Conservation (phyloP, 2,329 filamentous ascomycete genomes). For the Pseudogymnoascus sp. region DNA sequence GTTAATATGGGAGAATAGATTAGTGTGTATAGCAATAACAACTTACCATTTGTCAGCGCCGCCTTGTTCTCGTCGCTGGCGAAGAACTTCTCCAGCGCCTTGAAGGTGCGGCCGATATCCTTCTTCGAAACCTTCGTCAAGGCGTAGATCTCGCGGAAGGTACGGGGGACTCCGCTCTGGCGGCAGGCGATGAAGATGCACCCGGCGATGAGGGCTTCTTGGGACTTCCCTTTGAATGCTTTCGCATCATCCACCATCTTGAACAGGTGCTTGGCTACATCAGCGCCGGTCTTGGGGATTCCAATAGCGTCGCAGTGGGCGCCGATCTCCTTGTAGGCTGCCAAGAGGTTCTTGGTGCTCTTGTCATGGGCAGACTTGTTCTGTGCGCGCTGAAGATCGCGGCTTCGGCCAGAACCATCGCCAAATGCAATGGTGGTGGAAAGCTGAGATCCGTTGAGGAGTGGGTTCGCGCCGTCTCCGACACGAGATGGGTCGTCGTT, state of each 20-base stretch:
- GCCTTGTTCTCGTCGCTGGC: slow-evolving; percentile 57
- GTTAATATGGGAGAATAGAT: slow-evolving; percentile 25
- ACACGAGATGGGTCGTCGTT: slow-evolving; percentile 97
- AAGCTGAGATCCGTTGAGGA: slow-evolving; percentile 84
- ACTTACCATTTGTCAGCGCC: slow-evolving; percentile 46
- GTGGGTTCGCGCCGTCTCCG: slow-evolving; percentile 82
- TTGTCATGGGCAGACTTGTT: slow-evolving; percentile 78
- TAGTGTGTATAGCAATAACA: slow-evolving; percentile 19
- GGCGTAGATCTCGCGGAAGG: slow-evolving; percentile 89
- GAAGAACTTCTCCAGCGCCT: slow-evolving; percentile 82
- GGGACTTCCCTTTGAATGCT: slow-evolving; percentile 89
- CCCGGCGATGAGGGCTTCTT: slow-evolving; percentile 87
- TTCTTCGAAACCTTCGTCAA: slow-evolving; percentile 94
- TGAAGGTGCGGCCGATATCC: slow-evolving; percentile 94
- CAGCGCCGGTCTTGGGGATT: slow-evolving; percentile 72
- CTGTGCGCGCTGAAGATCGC: slow-evolving; percentile 75
- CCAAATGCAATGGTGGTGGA: slow-evolving; percentile 82
- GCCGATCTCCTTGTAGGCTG: slow-evolving; percentile 83
- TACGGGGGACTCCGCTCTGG: slow-evolving; percentile 77
- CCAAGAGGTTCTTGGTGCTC: slow-evolving; percentile 69
- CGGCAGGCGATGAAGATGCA: slow-evolving; percentile 98
- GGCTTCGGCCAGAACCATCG: slow-evolving; percentile 61
- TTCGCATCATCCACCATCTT: slow-evolving; percentile 91
- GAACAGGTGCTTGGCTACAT: slow-evolving; percentile 90
- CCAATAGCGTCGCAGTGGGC: slow-evolving; percentile 78